Base-by-base conservation (phyloP, 2,329 filamentous ascomycete genomes). In the Botrytis fabae region DNA sequence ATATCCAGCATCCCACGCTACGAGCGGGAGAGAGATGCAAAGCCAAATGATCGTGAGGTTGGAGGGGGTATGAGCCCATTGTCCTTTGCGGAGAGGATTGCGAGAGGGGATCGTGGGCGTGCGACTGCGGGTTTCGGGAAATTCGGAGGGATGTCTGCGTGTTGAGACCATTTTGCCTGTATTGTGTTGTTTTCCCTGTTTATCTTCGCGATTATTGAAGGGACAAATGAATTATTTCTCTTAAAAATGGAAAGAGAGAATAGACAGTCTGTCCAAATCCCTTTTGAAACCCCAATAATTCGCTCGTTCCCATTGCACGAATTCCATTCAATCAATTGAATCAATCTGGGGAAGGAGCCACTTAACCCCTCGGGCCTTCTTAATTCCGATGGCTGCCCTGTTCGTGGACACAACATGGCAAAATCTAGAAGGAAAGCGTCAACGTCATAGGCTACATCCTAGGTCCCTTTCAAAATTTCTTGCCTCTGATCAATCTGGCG, bases 1-100 rank as follows among this genome's bases (percentile, higher is more conserved):
- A 85, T 84, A 78, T 92, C 91, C 91, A 90, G 92, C 10, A 78
- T 93, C 91, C 91, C 91, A 92, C 12, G 87, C 78, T n/a, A 92
- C 90, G 20, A 92, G 82, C 0, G 90, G 90, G 2, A 91, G 81
- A n/a, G 89, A 90, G 74, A 91, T 76, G 25, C 84, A 77, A 20
- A 92, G 85, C 90, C 90, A 92, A 61, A 88, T 78, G 28, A 90
- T 83, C 22, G 88, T 85, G 20, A 89, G 79, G 69, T 86, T 86
- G 20, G 87, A 87, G 4, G 89, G 88, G 0, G 86, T 89, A 79
- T 92, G 90, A 18, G 86, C 84, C 88, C 89, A 89, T 73, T 75
- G 72, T 63, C 51, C 35, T 38, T 61, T 73, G 48, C 63, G 62
- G 7, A 25, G 28, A n/a, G 71, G 42, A 18, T 61, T 32, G 35